Evolutionary conservation across 495 filamentous ascomycete species (phyloP), one percentile per base, ranked within the genome.

Genomic region (Talaromyces thailandensis): DNA sequence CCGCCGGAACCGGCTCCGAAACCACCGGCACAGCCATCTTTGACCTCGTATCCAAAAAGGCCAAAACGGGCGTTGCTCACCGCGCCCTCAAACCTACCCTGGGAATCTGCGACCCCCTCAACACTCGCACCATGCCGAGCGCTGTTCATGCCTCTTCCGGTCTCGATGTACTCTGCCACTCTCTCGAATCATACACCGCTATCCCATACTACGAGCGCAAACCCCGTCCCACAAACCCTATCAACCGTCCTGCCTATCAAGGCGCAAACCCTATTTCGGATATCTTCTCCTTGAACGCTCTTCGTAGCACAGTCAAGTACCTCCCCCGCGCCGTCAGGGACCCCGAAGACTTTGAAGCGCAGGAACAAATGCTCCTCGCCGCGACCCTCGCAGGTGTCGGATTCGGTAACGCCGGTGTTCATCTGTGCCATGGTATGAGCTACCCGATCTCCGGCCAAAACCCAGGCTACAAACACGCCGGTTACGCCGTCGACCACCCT

Each of bases 21-120:
- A 98, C 95, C 0, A 98, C 94, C 0, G 94, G 94, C 7, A 98
- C 94, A 0, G 94, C 94, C 29, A 98, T 98, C 71, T 98, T 98
- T 75, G 94, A 98, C 69, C 84, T 98, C 0, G 90, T 93, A 12
- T 82, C 85, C 31, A 90, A 89, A 67, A 88, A 86, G 60, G 90
- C 92, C 24, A 98, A 98, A 75, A 98, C 94, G 0, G 94, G 94
- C 45, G 89, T 98, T 64, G 93, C 94, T 3, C 95, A 97, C 73
- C 86, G 94, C 43, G 91, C 90, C 69, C 86, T 98, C 18, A 97
- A 98, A 70, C 94, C 94, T 29, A 96, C 92, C 0, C 84, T 98
- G 6, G 94, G 95, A 24, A 94, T 98, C 63, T 96, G 93, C 70
- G 94, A 98, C 69, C 95, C 94, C 2, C 73, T 96, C 53, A 98